Evolutionary conservation across 2,329 filamentous ascomycete species (phyloP).

Genomic region (Trichoderma semiorbis): DNA sequence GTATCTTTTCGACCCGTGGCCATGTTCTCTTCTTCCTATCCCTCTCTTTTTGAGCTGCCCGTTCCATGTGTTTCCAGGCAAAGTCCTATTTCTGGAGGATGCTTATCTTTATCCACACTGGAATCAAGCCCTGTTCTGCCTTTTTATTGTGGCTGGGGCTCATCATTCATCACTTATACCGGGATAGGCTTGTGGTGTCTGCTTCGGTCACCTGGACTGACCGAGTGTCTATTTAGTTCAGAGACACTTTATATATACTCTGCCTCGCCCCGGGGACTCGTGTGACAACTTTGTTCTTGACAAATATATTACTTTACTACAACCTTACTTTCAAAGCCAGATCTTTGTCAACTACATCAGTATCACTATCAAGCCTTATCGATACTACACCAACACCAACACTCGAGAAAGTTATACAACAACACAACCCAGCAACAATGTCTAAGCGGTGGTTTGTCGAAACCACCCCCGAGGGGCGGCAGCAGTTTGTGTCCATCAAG

Average conservation of each 20-base stretch:
- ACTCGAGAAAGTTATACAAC: neutral
- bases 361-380: neutral
- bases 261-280: neutral
- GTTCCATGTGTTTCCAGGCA: slow-evolving; percentile 16
- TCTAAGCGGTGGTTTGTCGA: slow-evolving; percentile 38
- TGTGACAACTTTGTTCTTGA: neutral
- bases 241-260: slow-evolving; percentile 15
- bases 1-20: slow-evolving; percentile 16
- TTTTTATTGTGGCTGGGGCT: slow-evolving; percentile 10
- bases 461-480: slow-evolving; percentile 32
- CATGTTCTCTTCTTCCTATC: neutral
- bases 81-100: slow-evolving; percentile 17
- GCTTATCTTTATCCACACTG: neutral
- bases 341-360: neutral
- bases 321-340: neutral
- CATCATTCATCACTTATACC: slow-evolving; percentile 2
- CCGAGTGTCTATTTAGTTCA: slow-evolving; percentile 13
- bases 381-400: neutral
- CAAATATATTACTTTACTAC: neutral
- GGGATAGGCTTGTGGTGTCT: slow-evolving; percentile 10
- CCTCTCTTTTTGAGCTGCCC: neutral
- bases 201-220: slow-evolving; percentile 19
- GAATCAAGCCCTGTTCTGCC: neutral
- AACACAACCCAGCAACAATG: slow-evolving; percentile 26
- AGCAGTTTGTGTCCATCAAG: slow-evolving; percentile 39